These are phyloP conservation scores for Trichoderma sp. DNA, from an alignment of 2,329 filamentous ascomycete genomes.

Conservation along the genomic window DNA sequence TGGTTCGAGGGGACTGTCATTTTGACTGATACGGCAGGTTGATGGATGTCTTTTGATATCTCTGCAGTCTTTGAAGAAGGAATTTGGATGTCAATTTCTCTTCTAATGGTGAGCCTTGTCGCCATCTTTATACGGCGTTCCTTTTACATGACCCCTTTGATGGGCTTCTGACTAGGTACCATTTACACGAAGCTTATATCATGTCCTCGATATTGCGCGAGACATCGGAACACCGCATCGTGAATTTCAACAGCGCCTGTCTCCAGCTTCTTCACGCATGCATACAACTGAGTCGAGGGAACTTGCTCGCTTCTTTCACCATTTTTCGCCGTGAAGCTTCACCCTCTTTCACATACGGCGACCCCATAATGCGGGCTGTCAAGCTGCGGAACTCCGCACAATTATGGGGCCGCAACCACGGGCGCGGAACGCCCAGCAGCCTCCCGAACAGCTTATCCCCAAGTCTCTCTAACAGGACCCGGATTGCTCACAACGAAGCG, in stretches of 20 bases:
- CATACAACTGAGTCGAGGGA: not conserved
- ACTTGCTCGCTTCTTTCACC: not conserved
- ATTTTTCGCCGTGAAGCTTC: not conserved
- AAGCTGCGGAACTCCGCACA: conserved; percentile 27
- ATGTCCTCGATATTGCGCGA: not conserved
- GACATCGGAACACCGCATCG: too few relatives aligned
- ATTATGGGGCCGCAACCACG: conserved; percentile 1
- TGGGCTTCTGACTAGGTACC: too few relatives aligned
- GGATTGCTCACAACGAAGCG: not conserved
- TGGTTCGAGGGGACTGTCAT: not conserved
- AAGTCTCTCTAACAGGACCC: not conserved
- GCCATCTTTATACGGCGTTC: not conserved
- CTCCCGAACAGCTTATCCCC: too few relatives aligned
- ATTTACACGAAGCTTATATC: not conserved
- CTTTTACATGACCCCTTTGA: too few relatives aligned
- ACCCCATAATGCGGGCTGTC: conserved; percentile 16
- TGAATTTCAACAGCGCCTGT: not conserved
- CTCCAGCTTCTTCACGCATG: not conserved
- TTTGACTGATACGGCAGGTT: not conserved
- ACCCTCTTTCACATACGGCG: not conserved
- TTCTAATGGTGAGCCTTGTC: not conserved
- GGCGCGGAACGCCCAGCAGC: not conserved
- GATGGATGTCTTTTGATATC: not conserved
- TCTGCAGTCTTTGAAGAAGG: not conserved
- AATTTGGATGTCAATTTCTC: not conserved